A percentile compares a stretch with the other conserved stretches of the same genome.
phyloP scores from a whole-genome alignment of 108 stramenopile genomes.

The Cyclotella atomus region DNA sequence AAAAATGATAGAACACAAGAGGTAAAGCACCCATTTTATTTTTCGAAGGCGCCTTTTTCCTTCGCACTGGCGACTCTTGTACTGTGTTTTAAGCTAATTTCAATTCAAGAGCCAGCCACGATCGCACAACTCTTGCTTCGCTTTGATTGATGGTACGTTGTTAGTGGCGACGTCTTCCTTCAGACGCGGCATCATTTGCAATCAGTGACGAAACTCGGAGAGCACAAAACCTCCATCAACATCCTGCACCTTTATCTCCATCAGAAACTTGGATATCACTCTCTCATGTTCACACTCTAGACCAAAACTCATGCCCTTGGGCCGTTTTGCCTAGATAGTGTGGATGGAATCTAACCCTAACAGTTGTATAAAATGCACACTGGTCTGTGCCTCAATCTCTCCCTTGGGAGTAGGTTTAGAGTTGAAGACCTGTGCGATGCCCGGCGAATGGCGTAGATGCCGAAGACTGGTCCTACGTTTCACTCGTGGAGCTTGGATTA shows the following conservation, averaged over 20 bases:
- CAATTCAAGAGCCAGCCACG: too few relatives aligned
- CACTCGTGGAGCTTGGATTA: too few relatives aligned
- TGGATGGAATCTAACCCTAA: constrained; percentile 40
- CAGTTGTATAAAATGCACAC: constrained; percentile 4
- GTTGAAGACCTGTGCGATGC: not conserved
- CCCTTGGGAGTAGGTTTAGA: not conserved
- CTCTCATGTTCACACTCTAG: constrained; percentile 27
- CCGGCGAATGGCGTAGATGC: not conserved
- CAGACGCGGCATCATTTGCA: too few relatives aligned
- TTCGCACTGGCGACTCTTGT: too few relatives aligned
- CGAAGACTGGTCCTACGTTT: not conserved
- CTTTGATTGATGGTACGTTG: not conserved
- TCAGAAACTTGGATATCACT: constrained; percentile 22
- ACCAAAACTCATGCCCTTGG: constrained; percentile 43
- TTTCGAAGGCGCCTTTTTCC: too few relatives aligned
- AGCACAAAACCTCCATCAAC: not conserved
- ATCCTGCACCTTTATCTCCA: constrained; percentile 2
- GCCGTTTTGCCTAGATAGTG: constrained; percentile 18
- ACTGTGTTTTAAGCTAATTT: too few relatives aligned
- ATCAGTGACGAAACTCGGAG: not conserved
- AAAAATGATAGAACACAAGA: too few relatives aligned
- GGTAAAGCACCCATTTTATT: too few relatives aligned
- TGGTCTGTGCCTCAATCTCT: constrained; percentile 24
- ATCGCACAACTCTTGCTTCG: too few relatives aligned
- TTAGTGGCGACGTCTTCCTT: too few relatives aligned